Evolutionary conservation across 441 rosid genomes (phyloP).

Genomic region (Pelargonium australe): DNA sequence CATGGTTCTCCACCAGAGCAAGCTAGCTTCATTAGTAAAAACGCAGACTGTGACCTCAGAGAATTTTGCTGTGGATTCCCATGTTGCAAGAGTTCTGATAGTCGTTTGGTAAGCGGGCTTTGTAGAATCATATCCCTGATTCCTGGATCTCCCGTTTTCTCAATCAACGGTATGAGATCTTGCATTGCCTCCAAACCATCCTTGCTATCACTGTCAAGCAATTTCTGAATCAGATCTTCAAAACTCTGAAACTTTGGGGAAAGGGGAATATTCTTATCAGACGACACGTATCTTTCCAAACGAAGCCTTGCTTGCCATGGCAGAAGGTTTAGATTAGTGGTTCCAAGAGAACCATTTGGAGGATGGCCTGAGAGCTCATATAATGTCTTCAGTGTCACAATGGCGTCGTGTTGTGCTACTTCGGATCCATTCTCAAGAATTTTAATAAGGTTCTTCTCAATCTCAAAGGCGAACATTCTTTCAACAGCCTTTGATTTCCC

Average conservation of each 20-base stretch:
- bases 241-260: constrained; percentile 18
- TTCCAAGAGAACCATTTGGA: constrained; percentile 17
- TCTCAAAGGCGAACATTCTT: too few species aligned
- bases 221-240: constrained; percentile 19
- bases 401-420: too few species aligned
- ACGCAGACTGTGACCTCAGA: constrained; percentile 22
- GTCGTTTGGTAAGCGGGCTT: constrained; percentile 20
- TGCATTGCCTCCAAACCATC: constrained; percentile 22
- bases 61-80: constrained; percentile 16
- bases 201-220: constrained; percentile 14
- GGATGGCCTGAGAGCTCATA: constrained; percentile 7
- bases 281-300: constrained; percentile 18
- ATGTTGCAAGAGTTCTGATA: constrained; percentile 22
- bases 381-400: too few species aligned
- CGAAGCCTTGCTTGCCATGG: constrained; percentile 28
- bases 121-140: constrained; percentile 20
- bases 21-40: constrained; percentile 25
- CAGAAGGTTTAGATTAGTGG: constrained; percentile 20
- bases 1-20: constrained; percentile 24
- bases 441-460: too few species aligned
- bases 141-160: constrained; percentile 24
- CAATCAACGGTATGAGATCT: constrained; percentile 27
- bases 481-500: too few species aligned
- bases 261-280: constrained; percentile 10
- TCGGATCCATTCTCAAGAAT: too few species aligned